Base-by-base conservation (phyloP, 768 basidiomycete genomes). In the Russula abietina region DNA sequence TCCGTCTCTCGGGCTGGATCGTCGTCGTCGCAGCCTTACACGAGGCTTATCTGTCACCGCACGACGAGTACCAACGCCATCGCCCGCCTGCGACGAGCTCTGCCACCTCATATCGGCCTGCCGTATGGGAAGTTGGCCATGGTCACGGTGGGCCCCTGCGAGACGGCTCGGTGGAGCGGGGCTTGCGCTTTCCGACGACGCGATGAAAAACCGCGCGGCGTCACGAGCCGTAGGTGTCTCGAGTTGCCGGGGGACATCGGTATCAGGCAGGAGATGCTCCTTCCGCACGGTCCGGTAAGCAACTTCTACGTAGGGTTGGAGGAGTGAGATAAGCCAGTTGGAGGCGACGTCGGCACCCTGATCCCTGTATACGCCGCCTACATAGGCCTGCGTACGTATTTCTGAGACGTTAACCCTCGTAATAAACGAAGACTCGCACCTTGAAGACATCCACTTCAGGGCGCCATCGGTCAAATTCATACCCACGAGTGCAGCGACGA, bases 371-470 rank as follows among this genome's bases (percentile, higher is more conserved):
- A 64, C 19, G 6, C 54, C 63, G 1, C 63, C 63, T 4, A 64
- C 63, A n/a, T 60, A 64, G 39, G 63, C 63, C 63, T 64, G 12
- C 41, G 19, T 11, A 39, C 1, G 12, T 3, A 22, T 26, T 63
- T 10, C 54, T 57, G 53, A 12, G 46, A 55, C 32, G 22, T 30
- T 33, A 52, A 0, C 52, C 22, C 22, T 46, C 41, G 11, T n/a
- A 39, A 24, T 32, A 11, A n/a, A 49, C 16, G 36, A 28, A 51
- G 14, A 9, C 8, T 5, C 16, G 32, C 55, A 64, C 63, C 59
- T 64, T 64, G 32, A 64, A 64, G 19, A 64, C 59, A 56, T 36
- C 48, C 58, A 51, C 63, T 64, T 53, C 19, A 7, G 16, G n/a
- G 22, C 45, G 33, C 4, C 17, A 41, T 14, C 19, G 2, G 39